Conservation (phyloP, 2,329 filamentous ascomycete species). For the Coleophoma eucalyptorum region DNA sequence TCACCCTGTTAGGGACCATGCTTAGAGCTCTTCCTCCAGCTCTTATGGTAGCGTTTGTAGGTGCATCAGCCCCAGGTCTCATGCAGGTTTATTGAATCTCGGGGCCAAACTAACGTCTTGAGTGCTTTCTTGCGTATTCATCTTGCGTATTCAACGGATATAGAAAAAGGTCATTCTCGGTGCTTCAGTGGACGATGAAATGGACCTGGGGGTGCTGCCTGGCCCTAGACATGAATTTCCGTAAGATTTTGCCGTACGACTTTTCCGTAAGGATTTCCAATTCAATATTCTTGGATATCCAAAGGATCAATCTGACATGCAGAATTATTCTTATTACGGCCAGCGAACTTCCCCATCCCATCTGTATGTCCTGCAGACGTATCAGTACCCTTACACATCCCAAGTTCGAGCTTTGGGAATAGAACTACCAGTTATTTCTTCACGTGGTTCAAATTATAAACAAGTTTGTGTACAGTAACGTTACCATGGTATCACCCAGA, state of each 20-base stretch:
- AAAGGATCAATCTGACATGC: neutral
- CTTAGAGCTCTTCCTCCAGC: neutral
- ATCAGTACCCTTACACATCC: neutral
- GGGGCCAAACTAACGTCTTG: neutral
- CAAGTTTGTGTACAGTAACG: neutral
- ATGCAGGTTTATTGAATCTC: neutral
- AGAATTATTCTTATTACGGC: neutral
- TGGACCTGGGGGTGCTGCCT: neutral
- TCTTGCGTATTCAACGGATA: neutral
- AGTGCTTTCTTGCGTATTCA: neutral
- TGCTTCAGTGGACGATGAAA: neutral
- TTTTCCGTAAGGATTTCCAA: neutral
- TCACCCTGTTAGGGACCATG: neutral
- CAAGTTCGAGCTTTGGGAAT: neutral
- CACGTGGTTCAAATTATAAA: neutral
- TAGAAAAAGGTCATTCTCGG: neutral
- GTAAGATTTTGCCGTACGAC: neutral
- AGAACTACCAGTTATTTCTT: neutral
- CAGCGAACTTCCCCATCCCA: neutral
- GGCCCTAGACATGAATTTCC: neutral
- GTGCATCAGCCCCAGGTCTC: neutral
- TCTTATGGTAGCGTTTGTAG: neutral
- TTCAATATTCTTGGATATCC: neutral
- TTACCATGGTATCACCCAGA: neutral
- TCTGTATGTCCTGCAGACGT: neutral